Evolutionary conservation across 495 filamentous ascomycete genomes (phyloP).

Genomic region (Penicillium bovifimosum): DNA sequence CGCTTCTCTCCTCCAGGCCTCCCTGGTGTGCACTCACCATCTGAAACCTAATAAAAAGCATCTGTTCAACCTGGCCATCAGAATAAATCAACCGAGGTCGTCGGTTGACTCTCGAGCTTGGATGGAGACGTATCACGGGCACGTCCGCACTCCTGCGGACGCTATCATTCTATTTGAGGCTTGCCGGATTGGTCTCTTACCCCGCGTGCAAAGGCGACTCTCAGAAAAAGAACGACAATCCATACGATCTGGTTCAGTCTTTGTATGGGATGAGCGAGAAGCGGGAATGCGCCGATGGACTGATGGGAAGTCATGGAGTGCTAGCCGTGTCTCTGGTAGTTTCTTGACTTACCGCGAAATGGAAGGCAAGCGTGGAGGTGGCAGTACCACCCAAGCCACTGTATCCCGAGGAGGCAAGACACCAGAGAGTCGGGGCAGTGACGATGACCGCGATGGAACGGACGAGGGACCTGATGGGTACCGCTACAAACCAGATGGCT

Average conservation of each 20-base stretch:
- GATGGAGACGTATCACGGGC: constrained; percentile 97
- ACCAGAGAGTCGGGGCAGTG: constrained; percentile 75
- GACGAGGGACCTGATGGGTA: constrained; percentile 94
- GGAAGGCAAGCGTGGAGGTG: constrained; percentile 86
- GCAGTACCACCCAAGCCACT: constrained; percentile 49
- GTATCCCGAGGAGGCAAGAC: constrained; percentile 65
- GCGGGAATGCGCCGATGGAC: constrained; percentile 98
- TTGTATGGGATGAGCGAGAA: constrained; percentile 98
- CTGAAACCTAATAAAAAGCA: not conserved
- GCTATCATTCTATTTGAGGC: constrained; percentile 98
- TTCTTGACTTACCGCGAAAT: constrained; percentile 97
- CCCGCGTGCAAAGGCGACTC: constrained; percentile 84
- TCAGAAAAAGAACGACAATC: constrained; percentile 96
- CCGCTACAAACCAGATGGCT: constrained; percentile 90
- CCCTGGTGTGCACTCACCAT: not conserved
- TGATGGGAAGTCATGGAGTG: constrained; percentile 98
- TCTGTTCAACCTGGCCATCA: constrained; percentile 22
- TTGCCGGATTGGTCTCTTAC: constrained; percentile 82
- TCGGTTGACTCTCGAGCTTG: constrained; percentile 27
- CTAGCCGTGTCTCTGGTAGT: constrained; percentile 93
- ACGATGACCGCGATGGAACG: constrained; percentile 63
- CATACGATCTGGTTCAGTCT: constrained; percentile 92
- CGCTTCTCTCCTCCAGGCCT: not conserved
- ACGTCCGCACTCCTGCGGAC: constrained; percentile 86
- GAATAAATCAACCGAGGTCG: constrained; percentile 23